Evolutionary conservation across 2,329 filamentous ascomycete species (phyloP), one percentile per base, ranked within the genome.

Genomic region (Alternaria arbusti): DNA sequence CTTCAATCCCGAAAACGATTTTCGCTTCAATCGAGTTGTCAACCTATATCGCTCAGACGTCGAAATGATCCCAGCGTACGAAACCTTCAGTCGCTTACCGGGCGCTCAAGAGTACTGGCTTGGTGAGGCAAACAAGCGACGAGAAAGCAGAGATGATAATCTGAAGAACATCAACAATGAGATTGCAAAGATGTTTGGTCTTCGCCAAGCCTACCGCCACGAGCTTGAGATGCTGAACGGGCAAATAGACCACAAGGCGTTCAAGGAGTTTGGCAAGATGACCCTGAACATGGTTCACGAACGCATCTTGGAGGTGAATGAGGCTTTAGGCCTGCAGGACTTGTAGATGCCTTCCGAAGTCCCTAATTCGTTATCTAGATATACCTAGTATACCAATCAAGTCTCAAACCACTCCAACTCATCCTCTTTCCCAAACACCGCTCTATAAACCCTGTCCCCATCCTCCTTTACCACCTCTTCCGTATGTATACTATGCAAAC

Each of bases 331-430:
- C 20, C 30, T 52, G 5, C 5, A 36, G 9, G 9, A 23, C 13
- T 12, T 52, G 28, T 28, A 20, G 10, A 13, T 36, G 22, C 5
- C 12, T 23, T 1, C 3, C 3, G 1, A 13, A 15, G 5, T n/a
- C 4, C 6, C 5, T 20, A 7, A 36, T n/a, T 15, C 13, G 5
- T 4, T 6, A 13, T 40, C 36, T 40, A 40, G 9, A 40, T 17
- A 10, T 40, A 36, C n/a, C 2, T 9, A 40, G n/a, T 17, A 11
- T 3, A 17, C 0, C n/a, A 3, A 40, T 40, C 36, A 79, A 13
- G 75, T 78, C 47, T 79, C 76, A 61, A 79, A 79, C 76, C 75
- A 79, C 58, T 77, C 73, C 44, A 79, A 58, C 55, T 45, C 61
- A 64, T 79, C 76, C 8, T 70, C 62, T 56, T 71, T 72, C 10